Evolutionary conservation across 2,329 filamentous ascomycete genomes (phyloP), one percentile per base, ranked within the genome.

Genomic region (Xylaria sp.): DNA sequence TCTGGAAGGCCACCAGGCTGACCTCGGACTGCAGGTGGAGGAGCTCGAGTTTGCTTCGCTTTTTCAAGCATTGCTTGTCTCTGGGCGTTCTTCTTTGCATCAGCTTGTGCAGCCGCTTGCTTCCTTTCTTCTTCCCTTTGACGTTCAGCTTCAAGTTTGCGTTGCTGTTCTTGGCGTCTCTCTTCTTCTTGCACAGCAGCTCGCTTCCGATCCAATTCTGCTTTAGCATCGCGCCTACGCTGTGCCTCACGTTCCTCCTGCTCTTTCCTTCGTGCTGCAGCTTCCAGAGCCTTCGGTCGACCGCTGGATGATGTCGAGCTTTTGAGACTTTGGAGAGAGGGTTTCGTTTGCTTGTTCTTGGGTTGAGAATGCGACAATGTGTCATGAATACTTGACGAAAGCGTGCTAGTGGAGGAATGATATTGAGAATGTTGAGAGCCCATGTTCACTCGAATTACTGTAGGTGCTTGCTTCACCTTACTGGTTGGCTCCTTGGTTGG

Each of bases 181-280:
- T 91, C 87, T 72, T 92, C 90, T 68, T 91, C 89, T 72, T 91
- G 89, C 20, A 82, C 79, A 6, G 87, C 88, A 56, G 88, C 87
- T 67, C 91, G 87, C 81, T 94, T 93, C 56, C 91, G 89, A 77
- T 97, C 93, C 39, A 92, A 82, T 74, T 97, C 93, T 18, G 90
- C 87, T 80, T 97, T 97, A 43, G 91, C 90, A 23, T 97, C 92
- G 9, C 90, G 90, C 76, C 93, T 95, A 58, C 90, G 89, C 74
- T 94, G 90, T 15, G 89, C 88, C 71, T 94, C 92, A 56, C 90
- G 89, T 76, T 97, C 93, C 74, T 97, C 94, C 77, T 90, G 91
- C 78, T 97, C 93, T 77, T 91, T 95, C 79, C 94, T 94, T 76
- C 90, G 91, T 45, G 93, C 91, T 2, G 91, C 93, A 56, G 91